Conservation (phyloP, 306 rosid species). For the Prunus davidiana region DNA sequence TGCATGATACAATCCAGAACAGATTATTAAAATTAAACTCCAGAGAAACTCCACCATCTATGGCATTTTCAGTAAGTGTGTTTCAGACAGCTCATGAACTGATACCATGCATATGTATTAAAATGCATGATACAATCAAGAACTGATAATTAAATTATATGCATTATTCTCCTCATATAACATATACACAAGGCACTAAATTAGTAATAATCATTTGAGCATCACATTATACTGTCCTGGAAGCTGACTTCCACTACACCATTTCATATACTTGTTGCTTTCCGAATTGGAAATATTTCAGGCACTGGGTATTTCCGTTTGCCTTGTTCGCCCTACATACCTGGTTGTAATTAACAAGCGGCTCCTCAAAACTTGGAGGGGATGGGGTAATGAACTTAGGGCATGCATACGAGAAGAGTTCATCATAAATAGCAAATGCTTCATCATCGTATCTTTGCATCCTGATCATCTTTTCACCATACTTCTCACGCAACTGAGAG, state of each 20-base stretch:
- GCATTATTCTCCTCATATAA: neutral
- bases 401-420: slow-evolving; percentile 97
- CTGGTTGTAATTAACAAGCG: slow-evolving; percentile 91
- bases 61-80: too few species aligned
- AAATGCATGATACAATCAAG: neutral
- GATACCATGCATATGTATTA: neutral
- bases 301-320: neutral
- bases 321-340: slow-evolving; percentile 27
- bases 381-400: slow-evolving; percentile 98
- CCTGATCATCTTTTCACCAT: slow-evolving; percentile 93
- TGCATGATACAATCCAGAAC: neutral
- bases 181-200: too few species aligned
- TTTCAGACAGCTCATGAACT: neutral
- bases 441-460: slow-evolving; percentile 94
- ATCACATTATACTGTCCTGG: neutral
- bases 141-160: neutral
- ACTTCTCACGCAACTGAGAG: slow-evolving; percentile 87
- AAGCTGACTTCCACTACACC: neutral
- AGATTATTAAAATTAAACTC: neutral
- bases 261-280: neutral
- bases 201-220: neutral
- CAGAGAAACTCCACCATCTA: neutral
- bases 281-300: neutral
- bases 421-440: slow-evolving; percentile 92
- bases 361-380: slow-evolving; percentile 95